Base-by-base conservation (phyloP, 768 basidiomycete genomes). In the Phaffia australis region DNA sequence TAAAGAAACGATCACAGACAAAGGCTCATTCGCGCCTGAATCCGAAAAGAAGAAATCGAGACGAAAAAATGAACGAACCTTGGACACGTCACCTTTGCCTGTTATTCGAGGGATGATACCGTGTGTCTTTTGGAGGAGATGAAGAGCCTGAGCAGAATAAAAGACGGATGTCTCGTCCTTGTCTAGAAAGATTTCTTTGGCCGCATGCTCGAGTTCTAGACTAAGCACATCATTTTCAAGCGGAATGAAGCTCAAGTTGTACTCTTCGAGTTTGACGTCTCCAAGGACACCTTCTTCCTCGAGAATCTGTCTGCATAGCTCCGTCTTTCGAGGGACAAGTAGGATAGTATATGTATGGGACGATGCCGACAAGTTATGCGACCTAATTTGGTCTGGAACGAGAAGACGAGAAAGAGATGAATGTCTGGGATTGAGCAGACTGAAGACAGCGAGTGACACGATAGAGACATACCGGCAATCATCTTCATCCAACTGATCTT, bases 201-300 rank as follows among this genome's bases (percentile, higher is more conserved):
- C 89, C 0, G 87, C 85, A 68, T 80, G 81, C 56, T 91, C 89
- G 70, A 85, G 78, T 78, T 99, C 95, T 35, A 99, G 77, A 2
- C 91, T 95, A 42, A 98, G 78, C 66, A 97, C 84, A 75, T 99
- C 95, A 21, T 89, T 86, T 66, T 93, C 93, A 48, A 98, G 73
- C 19, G 93, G 91, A 69, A 98, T 90, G 71, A 97, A 89, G 71
- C 93, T 91, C 27, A 99, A 81, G 75, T 89, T 89, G 76, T 90
- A 94, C 32, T 89, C 65, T 23, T 56, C 56, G 27, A 48, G 54
- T 9, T 83, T 85, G 55, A 99, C 81, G 72, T 97, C 93, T n/a
- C 95, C 95, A 19, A 93, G 81, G 0, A 99, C 93, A n/a, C 94
- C 95, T 73, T 95, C 88, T 74, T 98, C 93, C 73, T 97, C 92